Evolutionary conservation across 2,329 filamentous ascomycete genomes (phyloP).

Genomic region (Pseudogymnoascus sp.): DNA sequence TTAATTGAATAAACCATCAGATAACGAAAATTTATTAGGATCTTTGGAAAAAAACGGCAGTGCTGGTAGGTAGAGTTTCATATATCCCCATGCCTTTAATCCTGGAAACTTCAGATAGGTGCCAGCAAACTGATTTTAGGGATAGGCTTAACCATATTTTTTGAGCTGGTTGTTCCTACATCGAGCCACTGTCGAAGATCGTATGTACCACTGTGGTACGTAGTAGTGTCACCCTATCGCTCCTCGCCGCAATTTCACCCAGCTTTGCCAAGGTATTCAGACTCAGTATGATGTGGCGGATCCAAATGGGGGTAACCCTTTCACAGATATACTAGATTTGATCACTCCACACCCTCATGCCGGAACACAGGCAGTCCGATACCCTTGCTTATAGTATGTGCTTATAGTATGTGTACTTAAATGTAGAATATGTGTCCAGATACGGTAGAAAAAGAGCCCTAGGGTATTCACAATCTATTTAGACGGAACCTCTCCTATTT

Average conservation of each 20-base stretch:
- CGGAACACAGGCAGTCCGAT: background rate
- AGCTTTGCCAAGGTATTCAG: background rate
- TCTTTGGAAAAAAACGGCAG: background rate
- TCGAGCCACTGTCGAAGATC: background rate
- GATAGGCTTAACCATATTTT: background rate
- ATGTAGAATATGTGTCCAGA: background rate
- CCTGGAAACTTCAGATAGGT: background rate
- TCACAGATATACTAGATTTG: background rate
- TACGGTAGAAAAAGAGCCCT: background rate
- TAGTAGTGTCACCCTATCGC: background rate
- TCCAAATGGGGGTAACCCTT: background rate
- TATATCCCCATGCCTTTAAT: background rate
- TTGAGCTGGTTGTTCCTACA: background rate
- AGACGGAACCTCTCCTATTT: background rate
- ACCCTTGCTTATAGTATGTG: background rate
- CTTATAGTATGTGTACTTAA: background rate
- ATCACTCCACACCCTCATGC: no score
- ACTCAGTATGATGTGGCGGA: background rate
- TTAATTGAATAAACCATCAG: background rate
- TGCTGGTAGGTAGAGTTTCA: background rate
- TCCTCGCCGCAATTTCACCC: background rate
- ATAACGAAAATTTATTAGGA: background rate
- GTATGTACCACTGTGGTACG: background rate
- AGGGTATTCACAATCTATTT: background rate
- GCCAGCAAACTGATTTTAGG: background rate